Evolutionary conservation across 163 green algal species (phyloP), one percentile per base, ranked within the genome.

Genomic region (Botryococcus braunii): DNA sequence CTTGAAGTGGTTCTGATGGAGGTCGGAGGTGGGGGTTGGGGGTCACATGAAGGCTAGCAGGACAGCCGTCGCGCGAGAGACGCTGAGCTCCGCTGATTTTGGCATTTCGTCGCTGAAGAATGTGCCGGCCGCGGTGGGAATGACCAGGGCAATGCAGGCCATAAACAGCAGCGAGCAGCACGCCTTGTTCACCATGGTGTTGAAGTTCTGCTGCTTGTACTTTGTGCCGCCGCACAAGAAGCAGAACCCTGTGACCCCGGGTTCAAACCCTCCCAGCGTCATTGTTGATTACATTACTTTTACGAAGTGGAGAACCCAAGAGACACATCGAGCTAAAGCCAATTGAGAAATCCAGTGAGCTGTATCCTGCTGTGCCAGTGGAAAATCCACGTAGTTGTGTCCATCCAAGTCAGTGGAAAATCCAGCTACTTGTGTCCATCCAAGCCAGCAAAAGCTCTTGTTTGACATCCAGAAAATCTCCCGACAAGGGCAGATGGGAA

Each of bases 181-280:
- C 21, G 69, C 68, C 69, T 89, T 87, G 77, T 92, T 93, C 65
- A 81, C 74, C 11, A 84, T 68, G 13, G 74, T 74, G 66, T 85
- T 91, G 79, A 95, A 97, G 27, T 32, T 74, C 81, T 97, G 91
- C 60, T 82, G 64, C 65, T 88, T 87, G 83, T 87, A 83, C 37
- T 73, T 78, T 8, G 88, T 60, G 36, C 90, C 90, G 2, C 89
- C 91, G 63, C 92, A 88, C 34, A 96, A 63, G 70, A 95, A 94
- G 75, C 88, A 93, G 74, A 82, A 90, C 70, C 88, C 86, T 92
- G 84, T 61, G 27, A 37, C 9, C 32, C 9, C 21, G n/a, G n/a
- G n/a, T n/a, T n/a, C n/a, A n/a, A n/a, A n/a, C n/a, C n/a, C 46
- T 23, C 23, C 46, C 17, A 23, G 23, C 17, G 17, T 55, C 46